phyloP scores from a whole-genome alignment of 495 filamentous ascomycete genomes.

The Pseudevernia furfuracea region DNA sequence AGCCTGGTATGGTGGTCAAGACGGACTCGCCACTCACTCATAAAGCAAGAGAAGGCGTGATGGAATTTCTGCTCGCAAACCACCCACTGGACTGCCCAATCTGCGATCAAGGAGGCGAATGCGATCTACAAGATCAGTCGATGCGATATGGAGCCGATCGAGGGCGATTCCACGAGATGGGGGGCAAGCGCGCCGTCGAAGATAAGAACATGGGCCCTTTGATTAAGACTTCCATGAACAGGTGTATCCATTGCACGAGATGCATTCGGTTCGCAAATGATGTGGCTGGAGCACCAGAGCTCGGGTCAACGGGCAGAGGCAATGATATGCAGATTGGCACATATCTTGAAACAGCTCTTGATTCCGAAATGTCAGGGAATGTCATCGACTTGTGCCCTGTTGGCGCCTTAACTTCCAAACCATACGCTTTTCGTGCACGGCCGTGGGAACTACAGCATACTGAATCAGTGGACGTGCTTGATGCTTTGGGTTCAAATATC shows the following conservation, averaged over 20 bases:
- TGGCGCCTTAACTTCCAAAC: conserved; percentile 91
- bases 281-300: conserved; percentile 87
- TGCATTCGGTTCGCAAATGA: conserved; percentile 98
- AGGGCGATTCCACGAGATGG: conserved; percentile 90
- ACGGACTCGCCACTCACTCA: conserved; percentile 91
- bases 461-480: conserved; percentile 89
- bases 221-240: conserved; percentile 99
- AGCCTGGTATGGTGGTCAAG: conserved; percentile 97
- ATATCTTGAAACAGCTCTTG: conserved; percentile 84
- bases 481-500: conserved; percentile 89
- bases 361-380: conserved; percentile 92
- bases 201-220: conserved; percentile 99
- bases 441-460: conserved; percentile 93
- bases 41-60: conserved; percentile 95
- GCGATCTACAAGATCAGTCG: conserved; percentile 96
- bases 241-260: conserved; percentile 97
- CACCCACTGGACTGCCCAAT: conserved; percentile 97
- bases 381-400: conserved; percentile 98
- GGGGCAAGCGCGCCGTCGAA: conserved; percentile 92
- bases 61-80: conserved; percentile 97
- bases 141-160: conserved; percentile 97
- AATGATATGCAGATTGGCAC: conserved; percentile 98
- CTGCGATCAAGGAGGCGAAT: conserved; percentile 97
- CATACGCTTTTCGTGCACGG: conserved; percentile 91
- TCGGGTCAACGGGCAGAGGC: conserved; percentile 88